These are phyloP conservation scores for Pseudocohnilembus persalinus DNA, from an alignment of 169 alveolate genomes.

Conservation along the genomic window DNA sequence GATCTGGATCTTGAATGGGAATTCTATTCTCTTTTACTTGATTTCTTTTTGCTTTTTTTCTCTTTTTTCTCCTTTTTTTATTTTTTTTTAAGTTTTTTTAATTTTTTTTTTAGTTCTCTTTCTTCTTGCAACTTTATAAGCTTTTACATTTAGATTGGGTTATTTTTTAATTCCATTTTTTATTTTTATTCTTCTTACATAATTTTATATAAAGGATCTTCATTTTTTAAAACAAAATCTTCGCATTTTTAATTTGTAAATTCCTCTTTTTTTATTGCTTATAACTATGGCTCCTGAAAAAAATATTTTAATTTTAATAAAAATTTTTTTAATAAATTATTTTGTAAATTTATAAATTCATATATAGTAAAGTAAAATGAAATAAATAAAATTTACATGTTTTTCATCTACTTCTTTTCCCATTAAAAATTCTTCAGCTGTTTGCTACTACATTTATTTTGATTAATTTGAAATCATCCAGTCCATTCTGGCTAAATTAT, in stretches of 20 bases:
- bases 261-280: slow-evolving; percentile 41
- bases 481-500: slow-evolving; percentile 70
- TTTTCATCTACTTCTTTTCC: slow-evolving; percentile 64
- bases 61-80: neutral
- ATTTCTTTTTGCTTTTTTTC: neutral
- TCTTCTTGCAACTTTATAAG: slow-evolving; percentile 15
- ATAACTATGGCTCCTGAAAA: slow-evolving; percentile 4
- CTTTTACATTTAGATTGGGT: slow-evolving; percentile 72
- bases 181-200: slow-evolving; percentile 69
- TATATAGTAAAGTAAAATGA: slow-evolving; percentile 40
- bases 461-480: slow-evolving; percentile 68
- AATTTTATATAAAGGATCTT: slow-evolving; percentile 77
- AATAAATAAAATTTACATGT: too few relatives aligned
- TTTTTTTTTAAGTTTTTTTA: too few relatives aligned
- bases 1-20: too few relatives aligned
- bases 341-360: slow-evolving; percentile 37
- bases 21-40: too few relatives aligned
- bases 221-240: slow-evolving; percentile 68
- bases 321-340: slow-evolving; percentile 12
- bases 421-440: slow-evolving; percentile 68
- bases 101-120: too few relatives aligned
- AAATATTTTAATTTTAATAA: too few relatives aligned
- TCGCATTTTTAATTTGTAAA: slow-evolving; percentile 70
- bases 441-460: slow-evolving; percentile 29
- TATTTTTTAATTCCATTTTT: slow-evolving; percentile 53